Base-by-base conservation (phyloP, 495 filamentous ascomycete species). In the Letharia columbiana region DNA sequence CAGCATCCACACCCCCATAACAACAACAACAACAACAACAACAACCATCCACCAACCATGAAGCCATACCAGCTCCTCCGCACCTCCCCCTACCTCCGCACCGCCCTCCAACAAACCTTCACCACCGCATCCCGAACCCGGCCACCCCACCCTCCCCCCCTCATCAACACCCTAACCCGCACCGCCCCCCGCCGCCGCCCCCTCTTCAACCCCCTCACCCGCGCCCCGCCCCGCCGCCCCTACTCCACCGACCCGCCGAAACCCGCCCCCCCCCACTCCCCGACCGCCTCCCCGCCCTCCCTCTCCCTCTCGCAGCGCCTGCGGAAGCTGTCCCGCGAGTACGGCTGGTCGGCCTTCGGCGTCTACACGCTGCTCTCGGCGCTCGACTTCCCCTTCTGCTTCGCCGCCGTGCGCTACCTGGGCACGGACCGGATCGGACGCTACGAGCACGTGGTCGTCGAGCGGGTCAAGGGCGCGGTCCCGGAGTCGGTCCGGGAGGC, bases 321-420 rank as follows among this genome's bases (percentile, higher is more conserved):
- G 66, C 88, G 84, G 72, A 90, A 90, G 70, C 81, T 98, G n/a
- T 91, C 89, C 1, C 83, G 88, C 52, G 95, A 97, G 76, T 99
- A 99, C 74, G 94, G 94, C 49, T 97, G 92, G 90, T 83, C 89
- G 13, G 92, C 92, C 3, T 74, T 96, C n/a, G 92, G 93, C 11
- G 89, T 99, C 3, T 99, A 99, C 76, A 75, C 96, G 12, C 76
- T 76, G 0, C 78, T 99, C 47, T 91, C 87, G 0, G 89, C 89
- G 17, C 78, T 97, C 66, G 94, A 99, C 72, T 96, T 98, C 69
- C 94, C 94, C 0, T 90, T 99, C 73, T 97, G 92, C 76, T 99
- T 96, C 75, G 76, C 93, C 35, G 84, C 91, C 3, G 94, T 99
- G 28, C 83, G 89, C 28, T 79, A 83, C 49, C 79, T 98, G 6